phyloP scores from a whole-genome alignment of 768 basidiomycete species.

The Artomyces pyxidatus region DNA sequence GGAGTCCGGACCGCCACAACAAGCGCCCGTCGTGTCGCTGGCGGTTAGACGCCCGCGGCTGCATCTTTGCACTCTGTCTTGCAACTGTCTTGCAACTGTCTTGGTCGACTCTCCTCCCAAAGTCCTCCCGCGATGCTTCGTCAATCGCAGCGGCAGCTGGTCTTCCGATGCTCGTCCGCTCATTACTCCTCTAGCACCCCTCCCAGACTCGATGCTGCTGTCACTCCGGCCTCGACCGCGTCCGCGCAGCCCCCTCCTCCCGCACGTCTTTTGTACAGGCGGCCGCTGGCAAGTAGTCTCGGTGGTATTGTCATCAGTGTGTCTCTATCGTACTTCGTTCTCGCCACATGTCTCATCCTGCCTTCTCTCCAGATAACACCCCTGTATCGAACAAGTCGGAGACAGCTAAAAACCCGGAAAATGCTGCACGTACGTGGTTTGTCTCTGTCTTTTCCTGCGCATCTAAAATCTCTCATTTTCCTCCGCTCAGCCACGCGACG shows the following conservation, averaged over 20 bases:
- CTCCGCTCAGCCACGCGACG: neutral
- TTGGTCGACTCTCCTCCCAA: no score
- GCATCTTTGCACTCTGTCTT: no score
- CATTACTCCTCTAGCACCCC: neutral
- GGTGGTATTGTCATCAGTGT: conserved; percentile 13
- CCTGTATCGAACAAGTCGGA: neutral
- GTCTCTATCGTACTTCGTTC: neutral
- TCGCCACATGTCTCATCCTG: neutral
- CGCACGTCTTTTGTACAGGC: neutral
- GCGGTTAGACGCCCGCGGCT: no score
- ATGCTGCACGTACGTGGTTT: neutral
- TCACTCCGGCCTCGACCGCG: neutral
- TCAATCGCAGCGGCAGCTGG: neutral
- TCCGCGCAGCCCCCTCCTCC: neutral
- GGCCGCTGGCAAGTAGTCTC: conserved; percentile 9
- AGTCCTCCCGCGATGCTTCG: neutral
- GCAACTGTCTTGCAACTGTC: no score
- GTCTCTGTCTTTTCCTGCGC: neutral
- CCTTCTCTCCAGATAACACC: conserved; percentile 1
- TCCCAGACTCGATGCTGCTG: neutral
- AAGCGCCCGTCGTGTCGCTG: no score
- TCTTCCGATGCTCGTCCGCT: neutral
- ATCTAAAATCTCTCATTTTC: neutral
- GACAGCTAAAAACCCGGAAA: neutral
- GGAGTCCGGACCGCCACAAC: no score